Base-by-base conservation (phyloP, 768 basidiomycete species). In the Clathrus columnatus region DNA sequence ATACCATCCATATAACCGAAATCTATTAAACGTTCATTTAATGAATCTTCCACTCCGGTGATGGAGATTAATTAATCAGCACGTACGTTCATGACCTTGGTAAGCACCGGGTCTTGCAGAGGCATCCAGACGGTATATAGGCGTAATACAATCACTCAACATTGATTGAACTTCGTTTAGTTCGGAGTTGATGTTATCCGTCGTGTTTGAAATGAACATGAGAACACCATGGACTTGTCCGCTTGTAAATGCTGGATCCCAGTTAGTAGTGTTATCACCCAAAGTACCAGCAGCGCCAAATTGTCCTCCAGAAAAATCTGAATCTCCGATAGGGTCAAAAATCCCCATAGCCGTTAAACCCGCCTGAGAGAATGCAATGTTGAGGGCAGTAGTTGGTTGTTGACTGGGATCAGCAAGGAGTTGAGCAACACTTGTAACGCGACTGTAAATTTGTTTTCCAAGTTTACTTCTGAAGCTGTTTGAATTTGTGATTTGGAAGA, bases 1-100 rank as follows among this genome's bases (percentile, higher is more conserved):
- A 81, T 72, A 0, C 78, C 76, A 60, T 81, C 80, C 58, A 73
- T 59, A 63, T 71, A 81, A 2, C 80, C 79, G 54, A 80, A 80
- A 70, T 79, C 54, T 55, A 27, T 51, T 20, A 18, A 48, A 21
- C 8, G 26, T 30, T 54, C 16, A 41, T 28, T 4, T 21, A 41
- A 3, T 30, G 10, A 23, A 27, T 14, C 42, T 16, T 21, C 7
- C 4, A 11, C 11, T 32, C 30, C 30, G 7, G 18, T 18, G 10
- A 50, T 14, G 14, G 28, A 18, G n/a, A 50, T n/a, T n/a, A n/a
- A n/a, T n/a, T n/a, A n/a, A n/a, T n/a, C n/a, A 16, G 16, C 29
- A 29, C 58, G 10, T 27, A 59, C 58, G 78, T 64, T 81, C 78
- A 56, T 77, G 75, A 10, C 60, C 55, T 18, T 55, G 48, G 4